Conservation (phyloP, 352 stramenopile genomes). For the Globisporangium okanoganense region DNA sequence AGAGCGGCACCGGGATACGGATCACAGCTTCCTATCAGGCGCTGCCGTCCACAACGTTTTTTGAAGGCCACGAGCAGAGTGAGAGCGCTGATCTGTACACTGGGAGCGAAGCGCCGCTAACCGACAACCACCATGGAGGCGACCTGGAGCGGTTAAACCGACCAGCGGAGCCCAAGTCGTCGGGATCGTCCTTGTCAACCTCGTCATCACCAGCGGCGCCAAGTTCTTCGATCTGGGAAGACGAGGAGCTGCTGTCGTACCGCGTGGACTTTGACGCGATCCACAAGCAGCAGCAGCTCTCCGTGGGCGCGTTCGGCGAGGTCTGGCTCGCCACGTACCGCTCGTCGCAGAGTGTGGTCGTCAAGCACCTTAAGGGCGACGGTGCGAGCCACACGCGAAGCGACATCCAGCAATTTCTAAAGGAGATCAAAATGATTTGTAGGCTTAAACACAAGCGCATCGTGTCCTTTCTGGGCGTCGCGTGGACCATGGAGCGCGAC, state of each 20-base stretch:
- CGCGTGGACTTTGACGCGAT: conserved; percentile 13
- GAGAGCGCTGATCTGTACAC: neutral
- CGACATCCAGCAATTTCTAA: conserved; percentile 6
- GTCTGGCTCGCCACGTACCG: conserved; percentile 20
- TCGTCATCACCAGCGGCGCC: neutral
- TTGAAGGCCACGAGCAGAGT: neutral
- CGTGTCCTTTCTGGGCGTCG: conserved; percentile 19
- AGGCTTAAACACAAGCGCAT: conserved; percentile 15
- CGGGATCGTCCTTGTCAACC: neutral
- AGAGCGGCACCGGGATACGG: neutral
- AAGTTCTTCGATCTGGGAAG: conserved; percentile 12
- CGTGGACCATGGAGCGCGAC: conserved; percentile 17
- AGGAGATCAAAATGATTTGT: conserved; percentile 13
- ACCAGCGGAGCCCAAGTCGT: neutral
- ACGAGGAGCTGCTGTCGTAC: conserved; percentile 7
- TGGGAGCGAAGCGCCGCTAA: neutral
- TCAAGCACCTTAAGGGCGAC: conserved; percentile 10
- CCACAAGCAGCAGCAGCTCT: conserved; percentile 7
- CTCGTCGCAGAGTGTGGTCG: conserved; percentile 8
- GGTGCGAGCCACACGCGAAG: neutral
- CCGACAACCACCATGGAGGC: neutral
- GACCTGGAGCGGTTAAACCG: neutral
- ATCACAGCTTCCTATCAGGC: conserved; percentile 10
- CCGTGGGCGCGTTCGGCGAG: conserved; percentile 20
- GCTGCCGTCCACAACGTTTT: conserved; percentile 9